phyloP scores from a whole-genome alignment of 441 rosid species.

The Iberis amara region DNA sequence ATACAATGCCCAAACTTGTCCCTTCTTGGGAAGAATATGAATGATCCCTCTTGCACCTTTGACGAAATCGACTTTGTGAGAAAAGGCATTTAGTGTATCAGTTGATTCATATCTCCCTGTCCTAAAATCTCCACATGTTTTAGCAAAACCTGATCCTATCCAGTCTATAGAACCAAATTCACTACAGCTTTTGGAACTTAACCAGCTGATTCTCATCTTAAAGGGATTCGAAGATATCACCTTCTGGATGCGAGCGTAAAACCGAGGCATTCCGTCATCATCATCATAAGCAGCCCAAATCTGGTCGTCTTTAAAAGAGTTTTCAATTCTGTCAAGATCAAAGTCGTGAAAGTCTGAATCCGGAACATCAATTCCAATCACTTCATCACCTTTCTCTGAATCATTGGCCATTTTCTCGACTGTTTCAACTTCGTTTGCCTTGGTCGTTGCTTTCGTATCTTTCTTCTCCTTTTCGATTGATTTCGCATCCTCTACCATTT shows the following conservation, averaged over 20 bases:
- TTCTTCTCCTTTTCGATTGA: slow-evolving; percentile 33
- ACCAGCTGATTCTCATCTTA: slow-evolving; percentile 85
- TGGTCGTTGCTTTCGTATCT: slow-evolving; percentile 30
- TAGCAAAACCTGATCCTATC: slow-evolving; percentile 73
- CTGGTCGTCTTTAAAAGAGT: slow-evolving; percentile 58
- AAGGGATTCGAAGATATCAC: slow-evolving; percentile 71
- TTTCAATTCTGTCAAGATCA: slow-evolving; percentile 68
- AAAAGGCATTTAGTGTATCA: slow-evolving; percentile 59
- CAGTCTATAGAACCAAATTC: slow-evolving; percentile 71
- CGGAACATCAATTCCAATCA: slow-evolving; percentile 55
- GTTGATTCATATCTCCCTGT: slow-evolving; percentile 49
- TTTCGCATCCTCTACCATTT: slow-evolving; percentile 27
- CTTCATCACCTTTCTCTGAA: slow-evolving; percentile 23
- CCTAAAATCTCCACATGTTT: slow-evolving; percentile 89
- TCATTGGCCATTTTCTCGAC: slow-evolving; percentile 21
- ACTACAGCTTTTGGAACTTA: slow-evolving; percentile 60
- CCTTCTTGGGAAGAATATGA: slow-evolving; percentile 64
- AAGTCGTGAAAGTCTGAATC: slow-evolving; percentile 93
- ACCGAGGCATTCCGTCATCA: slow-evolving; percentile 92
- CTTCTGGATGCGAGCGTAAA: slow-evolving; percentile 75
- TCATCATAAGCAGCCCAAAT: slow-evolving; percentile 95
- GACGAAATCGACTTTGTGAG: slow-evolving; percentile 71
- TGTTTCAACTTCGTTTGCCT: slow-evolving; percentile 26
- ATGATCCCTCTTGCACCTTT: slow-evolving; percentile 69
- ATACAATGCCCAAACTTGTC: slow-evolving; percentile 90